Conservation (phyloP, 2,329 filamentous ascomycete genomes). For the Lachnellula cervina region DNA sequence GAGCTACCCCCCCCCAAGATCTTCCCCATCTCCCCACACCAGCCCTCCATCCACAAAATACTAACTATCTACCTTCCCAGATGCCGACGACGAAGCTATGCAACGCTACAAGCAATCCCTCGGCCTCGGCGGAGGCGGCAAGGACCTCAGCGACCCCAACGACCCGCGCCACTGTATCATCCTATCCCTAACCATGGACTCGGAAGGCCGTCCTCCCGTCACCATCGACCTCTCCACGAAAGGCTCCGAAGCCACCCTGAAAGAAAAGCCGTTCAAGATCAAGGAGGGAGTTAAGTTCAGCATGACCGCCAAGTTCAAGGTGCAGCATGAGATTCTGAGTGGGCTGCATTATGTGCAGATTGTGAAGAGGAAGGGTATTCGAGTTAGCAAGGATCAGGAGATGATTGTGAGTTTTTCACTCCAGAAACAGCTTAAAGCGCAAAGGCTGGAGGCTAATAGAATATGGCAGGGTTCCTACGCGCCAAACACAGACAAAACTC, state of each 20-base stretch:
- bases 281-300: conserved; percentile 93
- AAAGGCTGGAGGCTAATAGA: conserved; percentile 9
- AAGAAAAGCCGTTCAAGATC: conserved; percentile 92
- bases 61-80: conserved; percentile 17
- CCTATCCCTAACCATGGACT: conserved; percentile 81
- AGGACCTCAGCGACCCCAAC: conserved; percentile 66
- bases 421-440: background rate
- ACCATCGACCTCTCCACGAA: conserved; percentile 78
- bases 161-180: conserved; percentile 93
- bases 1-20: background rate
- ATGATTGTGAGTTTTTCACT: conserved; percentile 74
- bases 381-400: conserved; percentile 88
- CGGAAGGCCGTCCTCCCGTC: conserved; percentile 76
- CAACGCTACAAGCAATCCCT: conserved; percentile 97
- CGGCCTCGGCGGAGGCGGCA: conserved; percentile 69
- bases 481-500: conserved; percentile 84
- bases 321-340: conserved; percentile 93
- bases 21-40: background rate
- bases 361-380: conserved; percentile 83
- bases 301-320: conserved; percentile 92
- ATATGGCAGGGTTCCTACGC: conserved; percentile 74
- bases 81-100: conserved; percentile 76
- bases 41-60: background rate
- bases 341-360: conserved; percentile 95
- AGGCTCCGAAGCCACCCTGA: conserved; percentile 70